Percentiles rank a stretch among this genome's conserved stretches.
Conservation (phyloP, 192 early-diverging fungal genomes). For the Hyaloraphidium curvatum region DNA sequence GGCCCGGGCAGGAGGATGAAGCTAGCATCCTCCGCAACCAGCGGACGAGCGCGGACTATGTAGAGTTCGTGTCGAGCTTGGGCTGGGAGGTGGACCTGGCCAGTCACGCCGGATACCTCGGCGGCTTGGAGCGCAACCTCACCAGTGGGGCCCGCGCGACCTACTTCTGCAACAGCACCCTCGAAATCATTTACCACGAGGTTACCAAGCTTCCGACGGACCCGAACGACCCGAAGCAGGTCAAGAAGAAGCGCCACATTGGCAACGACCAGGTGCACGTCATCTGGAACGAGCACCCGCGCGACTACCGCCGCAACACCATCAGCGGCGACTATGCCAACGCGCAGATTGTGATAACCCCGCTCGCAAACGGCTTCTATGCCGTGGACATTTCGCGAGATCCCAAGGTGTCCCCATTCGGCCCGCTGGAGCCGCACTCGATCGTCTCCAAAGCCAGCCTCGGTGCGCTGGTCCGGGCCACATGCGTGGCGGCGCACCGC, state of each 20-base stretch:
- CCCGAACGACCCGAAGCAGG: conserved; percentile 53
- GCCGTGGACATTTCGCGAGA: conserved; percentile 43
- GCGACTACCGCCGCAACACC: conserved; percentile 68
- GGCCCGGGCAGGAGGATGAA: conserved; percentile 76
- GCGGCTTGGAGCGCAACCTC: conserved; percentile 62
- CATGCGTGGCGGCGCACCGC: conserved; percentile 53
- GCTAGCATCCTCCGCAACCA: conserved; percentile 62
- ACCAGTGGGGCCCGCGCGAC: conserved; percentile 54
- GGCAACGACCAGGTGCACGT: conserved; percentile 98
- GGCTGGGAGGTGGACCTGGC: conserved; percentile 85
- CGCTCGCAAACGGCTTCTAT: conserved; percentile 46
- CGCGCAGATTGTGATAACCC: conserved; percentile 76
- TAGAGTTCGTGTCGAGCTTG: conserved; percentile 67
- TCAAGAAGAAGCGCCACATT: conserved; percentile 97
- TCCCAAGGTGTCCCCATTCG: conserved; percentile 53
- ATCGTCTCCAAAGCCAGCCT: conserved; percentile 53
- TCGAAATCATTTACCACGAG: conserved; percentile 89
- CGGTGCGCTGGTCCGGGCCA: conserved; percentile 55
- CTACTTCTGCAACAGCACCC: conserved; percentile 66
- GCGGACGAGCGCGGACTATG: conserved; percentile 48
- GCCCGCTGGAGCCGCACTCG: conserved; percentile 63
- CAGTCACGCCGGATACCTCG: conserved; percentile 65
- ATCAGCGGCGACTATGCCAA: conserved; percentile 98
- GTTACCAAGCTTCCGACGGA: conserved; percentile 72
- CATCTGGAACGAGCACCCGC: conserved; percentile 86